phyloP scores from a whole-genome alignment of 495 filamentous ascomycete genomes.

The Staphylotrichum longicolle region DNA sequence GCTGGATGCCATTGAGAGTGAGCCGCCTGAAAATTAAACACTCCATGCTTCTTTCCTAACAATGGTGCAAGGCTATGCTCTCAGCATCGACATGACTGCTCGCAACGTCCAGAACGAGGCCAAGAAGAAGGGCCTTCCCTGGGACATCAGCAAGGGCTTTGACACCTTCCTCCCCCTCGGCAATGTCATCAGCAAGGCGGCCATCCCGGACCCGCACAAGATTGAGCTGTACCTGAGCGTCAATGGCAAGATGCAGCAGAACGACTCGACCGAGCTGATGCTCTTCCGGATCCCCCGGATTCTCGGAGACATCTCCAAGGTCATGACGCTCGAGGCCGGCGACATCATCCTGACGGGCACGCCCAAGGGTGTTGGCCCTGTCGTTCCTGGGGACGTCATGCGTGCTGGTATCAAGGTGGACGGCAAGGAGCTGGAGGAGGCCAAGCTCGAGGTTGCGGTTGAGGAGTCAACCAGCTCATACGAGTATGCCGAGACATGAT shows the following conservation, averaged over 20 bases:
- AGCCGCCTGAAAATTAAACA: constrained; percentile 19
- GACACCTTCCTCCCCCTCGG: constrained; percentile 93
- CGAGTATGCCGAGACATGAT: constrained; percentile 61
- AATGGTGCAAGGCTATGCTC: constrained; percentile 58
- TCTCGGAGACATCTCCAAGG: constrained; percentile 82
- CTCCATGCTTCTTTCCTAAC: too few species aligned
- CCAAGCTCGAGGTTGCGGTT: constrained; percentile 78
- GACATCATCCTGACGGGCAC: constrained; percentile 94
- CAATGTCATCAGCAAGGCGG: constrained; percentile 69
- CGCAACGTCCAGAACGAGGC: constrained; percentile 92
- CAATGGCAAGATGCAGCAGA: constrained; percentile 69
- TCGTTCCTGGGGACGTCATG: constrained; percentile 85
- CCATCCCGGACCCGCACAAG: constrained; percentile 82
- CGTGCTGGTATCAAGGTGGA: constrained; percentile 75
- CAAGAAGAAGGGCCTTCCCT: constrained; percentile 95
- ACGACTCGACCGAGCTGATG: constrained; percentile 88
- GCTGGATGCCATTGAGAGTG: constrained; percentile 60
- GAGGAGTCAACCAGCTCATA: constrained; percentile 60
- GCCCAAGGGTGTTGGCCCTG: constrained; percentile 90
- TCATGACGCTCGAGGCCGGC: constrained; percentile 91
- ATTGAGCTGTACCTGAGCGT: constrained; percentile 81
- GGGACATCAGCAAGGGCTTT: constrained; percentile 93
- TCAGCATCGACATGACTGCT: constrained; percentile 91
- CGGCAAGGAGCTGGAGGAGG: constrained; percentile 83
- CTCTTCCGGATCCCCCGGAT: constrained; percentile 84